These are phyloP conservation scores for Bruguiera gymnorhiza DNA, from an alignment of 345 rosid species.

Conservation along the genomic window DNA sequence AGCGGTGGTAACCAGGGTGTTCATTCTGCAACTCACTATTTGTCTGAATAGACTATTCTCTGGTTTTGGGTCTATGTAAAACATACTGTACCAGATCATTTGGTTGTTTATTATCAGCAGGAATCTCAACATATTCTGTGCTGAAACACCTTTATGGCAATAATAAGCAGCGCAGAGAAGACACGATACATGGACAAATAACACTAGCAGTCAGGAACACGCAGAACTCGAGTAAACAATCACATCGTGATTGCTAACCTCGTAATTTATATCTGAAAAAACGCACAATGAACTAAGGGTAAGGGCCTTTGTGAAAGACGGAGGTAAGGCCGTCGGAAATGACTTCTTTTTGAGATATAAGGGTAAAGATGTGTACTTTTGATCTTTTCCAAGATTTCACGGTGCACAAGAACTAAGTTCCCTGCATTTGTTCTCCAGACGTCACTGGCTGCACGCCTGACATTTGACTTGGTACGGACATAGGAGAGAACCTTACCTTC, in stretches of 20 bases:
- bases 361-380: not conserved
- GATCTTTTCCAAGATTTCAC: too few species aligned
- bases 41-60: not conserved
- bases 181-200: not conserved
- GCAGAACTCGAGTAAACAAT: not conserved
- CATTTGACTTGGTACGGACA: constrained; percentile 13
- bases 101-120: not conserved
- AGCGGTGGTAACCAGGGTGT: not conserved
- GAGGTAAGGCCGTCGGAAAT: too few species aligned
- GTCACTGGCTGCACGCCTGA: constrained; percentile 10
- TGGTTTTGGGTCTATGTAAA: not conserved
- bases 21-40: not conserved
- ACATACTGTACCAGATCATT: not conserved
- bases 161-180: not conserved
- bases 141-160: not conserved
- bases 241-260: not conserved
- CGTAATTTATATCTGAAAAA: not conserved
- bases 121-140: not conserved
- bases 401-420: not conserved
- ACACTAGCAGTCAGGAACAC: not conserved
- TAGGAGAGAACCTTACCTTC: constrained; percentile 17
- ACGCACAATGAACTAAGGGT: too few species aligned
- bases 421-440: constrained; percentile 7
- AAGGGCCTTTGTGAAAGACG: too few species aligned
- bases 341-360: not conserved